Conservation (phyloP, 2,329 filamentous ascomycete species). For the Aspergillus puulaauensis region DNA sequence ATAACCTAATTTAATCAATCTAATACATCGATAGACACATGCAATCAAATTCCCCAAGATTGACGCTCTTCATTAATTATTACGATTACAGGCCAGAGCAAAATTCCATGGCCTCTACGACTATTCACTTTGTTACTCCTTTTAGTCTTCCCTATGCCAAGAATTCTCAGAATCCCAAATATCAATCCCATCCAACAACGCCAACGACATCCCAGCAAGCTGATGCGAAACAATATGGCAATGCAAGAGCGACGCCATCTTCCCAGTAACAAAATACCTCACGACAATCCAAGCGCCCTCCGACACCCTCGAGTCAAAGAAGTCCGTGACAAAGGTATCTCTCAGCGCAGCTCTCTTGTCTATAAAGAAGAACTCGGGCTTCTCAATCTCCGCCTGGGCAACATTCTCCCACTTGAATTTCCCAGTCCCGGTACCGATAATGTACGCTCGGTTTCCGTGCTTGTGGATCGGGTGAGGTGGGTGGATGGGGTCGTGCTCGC, state of each 20-base stretch:
- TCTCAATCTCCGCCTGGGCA: slow-evolving; percentile 38
- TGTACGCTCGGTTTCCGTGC: slow-evolving; percentile 47
- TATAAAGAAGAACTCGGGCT: slow-evolving; percentile 47
- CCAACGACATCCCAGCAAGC: slow-evolving; percentile 49
- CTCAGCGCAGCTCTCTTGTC: slow-evolving; percentile 32
- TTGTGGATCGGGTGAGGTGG: slow-evolving; percentile 50
- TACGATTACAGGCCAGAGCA: neutral
- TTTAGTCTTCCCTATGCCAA: no score
- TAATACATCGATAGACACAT: neutral
- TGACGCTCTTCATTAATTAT: neutral
- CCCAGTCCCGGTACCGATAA: slow-evolving; percentile 42
- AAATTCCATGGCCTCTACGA: no score
- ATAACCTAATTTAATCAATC: neutral
- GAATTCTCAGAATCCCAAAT: slow-evolving; percentile 31
- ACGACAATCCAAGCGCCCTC: slow-evolving; percentile 44
- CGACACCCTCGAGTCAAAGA: slow-evolving; percentile 9
- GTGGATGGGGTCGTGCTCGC: slow-evolving; percentile 24
- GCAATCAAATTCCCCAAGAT: neutral
- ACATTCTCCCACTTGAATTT: slow-evolving; percentile 43
- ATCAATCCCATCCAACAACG: slow-evolving; percentile 50
- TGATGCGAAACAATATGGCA: slow-evolving; percentile 53
- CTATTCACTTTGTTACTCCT: no score
- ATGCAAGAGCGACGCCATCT: slow-evolving; percentile 51
- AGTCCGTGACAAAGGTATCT: slow-evolving; percentile 42
- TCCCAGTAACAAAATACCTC: slow-evolving; percentile 48